Evolutionary conservation across 2,329 filamentous ascomycete species (phyloP).

Genomic region (Tolypocladium endophyticum): DNA sequence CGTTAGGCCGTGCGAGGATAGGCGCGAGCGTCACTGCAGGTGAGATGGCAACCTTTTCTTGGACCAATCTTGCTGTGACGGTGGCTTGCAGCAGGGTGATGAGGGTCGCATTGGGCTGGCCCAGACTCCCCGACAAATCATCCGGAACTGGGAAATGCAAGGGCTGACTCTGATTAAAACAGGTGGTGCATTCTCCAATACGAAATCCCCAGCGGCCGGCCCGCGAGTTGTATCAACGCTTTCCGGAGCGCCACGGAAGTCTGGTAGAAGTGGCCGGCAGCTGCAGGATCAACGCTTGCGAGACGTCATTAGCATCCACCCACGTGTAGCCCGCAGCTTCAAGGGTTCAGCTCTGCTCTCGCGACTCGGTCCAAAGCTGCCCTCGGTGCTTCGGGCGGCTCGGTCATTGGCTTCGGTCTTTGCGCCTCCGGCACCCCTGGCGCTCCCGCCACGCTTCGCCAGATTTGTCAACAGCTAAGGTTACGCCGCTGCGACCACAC

Average conservation of each 20-base stretch:
- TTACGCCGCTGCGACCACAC: neutral
- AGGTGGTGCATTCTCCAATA: neutral
- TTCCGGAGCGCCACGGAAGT: neutral
- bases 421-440: constrained; percentile 2
- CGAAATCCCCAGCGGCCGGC: neutral
- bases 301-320: neutral
- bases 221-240: neutral
- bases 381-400: constrained; percentile 11
- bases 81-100: constrained; percentile 1
- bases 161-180: neutral
- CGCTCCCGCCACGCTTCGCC: constrained; percentile 1
- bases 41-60: neutral
- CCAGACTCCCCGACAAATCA: neutral
- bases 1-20: neutral
- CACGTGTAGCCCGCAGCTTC: neutral
- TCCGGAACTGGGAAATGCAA: neutral
- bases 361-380: constrained; percentile 6
- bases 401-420: constrained; percentile 16
- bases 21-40: neutral
- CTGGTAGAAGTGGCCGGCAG: neutral
- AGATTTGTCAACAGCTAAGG: neutral
- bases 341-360: constrained; percentile 1
- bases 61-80: neutral
- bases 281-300: neutral
- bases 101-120: neutral